Percentiles rank a stretch among this genome's conserved stretches.
Conservation (phyloP, 805 yeast genomes). For the Wickerhamiella brachini region DNA sequence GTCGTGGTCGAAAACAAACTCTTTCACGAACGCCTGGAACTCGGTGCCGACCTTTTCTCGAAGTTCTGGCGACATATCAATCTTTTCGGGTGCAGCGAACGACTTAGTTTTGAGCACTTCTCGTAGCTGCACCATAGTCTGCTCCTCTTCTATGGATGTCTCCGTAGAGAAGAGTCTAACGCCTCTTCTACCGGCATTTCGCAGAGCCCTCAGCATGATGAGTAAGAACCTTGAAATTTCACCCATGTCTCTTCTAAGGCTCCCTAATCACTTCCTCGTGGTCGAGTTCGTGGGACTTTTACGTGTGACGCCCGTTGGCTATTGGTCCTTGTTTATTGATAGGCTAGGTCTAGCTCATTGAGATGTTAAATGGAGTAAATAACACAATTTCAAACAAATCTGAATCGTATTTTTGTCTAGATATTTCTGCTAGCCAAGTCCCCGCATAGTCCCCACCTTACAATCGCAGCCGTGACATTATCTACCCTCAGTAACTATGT, state of each 20-base stretch:
- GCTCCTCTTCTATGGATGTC: conserved; percentile 4
- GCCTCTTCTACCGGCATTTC: background rate
- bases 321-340: too few relatives aligned
- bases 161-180: background rate
- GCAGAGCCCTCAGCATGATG: background rate
- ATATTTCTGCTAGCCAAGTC: too few relatives aligned
- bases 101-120: conserved; percentile 12
- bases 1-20: conserved; percentile 20
- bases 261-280: background rate
- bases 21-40: conserved; percentile 18
- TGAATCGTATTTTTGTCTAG: too few relatives aligned
- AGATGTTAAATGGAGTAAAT: too few relatives aligned
- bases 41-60: conserved; percentile 20
- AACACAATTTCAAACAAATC: too few relatives aligned
- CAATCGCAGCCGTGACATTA: too few relatives aligned
- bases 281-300: too few relatives aligned
- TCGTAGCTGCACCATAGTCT: conserved; percentile 1
- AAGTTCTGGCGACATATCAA: conserved; percentile 21
- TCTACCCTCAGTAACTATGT: too few relatives aligned
- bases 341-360: too few relatives aligned
- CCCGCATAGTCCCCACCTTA: too few relatives aligned
- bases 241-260: too few relatives aligned
- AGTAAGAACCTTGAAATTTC: background rate
- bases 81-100: conserved; percentile 11
- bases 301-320: too few relatives aligned